These are phyloP conservation scores for Aspergillus neoniger DNA, from an alignment of 2,329 filamentous ascomycete genomes.

Conservation along the genomic window DNA sequence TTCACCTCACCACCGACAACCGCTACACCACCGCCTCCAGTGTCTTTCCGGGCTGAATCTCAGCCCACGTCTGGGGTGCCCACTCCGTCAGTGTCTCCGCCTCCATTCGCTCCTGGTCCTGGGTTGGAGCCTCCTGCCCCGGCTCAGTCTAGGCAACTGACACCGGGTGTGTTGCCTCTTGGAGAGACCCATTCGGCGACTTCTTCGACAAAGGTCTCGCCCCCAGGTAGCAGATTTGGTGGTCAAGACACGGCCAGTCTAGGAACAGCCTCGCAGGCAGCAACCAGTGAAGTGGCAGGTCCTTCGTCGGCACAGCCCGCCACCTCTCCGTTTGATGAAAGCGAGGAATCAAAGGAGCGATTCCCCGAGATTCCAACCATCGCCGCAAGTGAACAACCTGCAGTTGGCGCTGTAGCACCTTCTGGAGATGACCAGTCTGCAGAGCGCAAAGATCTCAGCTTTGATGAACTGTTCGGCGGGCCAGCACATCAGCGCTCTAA, in stretches of 20 bases:
- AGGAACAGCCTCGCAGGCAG: slow-evolving; percentile 48
- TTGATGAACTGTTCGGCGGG: slow-evolving; percentile 50
- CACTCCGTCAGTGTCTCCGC: slow-evolving; percentile 65
- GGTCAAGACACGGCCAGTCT: slow-evolving; percentile 49
- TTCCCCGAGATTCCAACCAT: slow-evolving; percentile 25
- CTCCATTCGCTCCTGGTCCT: slow-evolving; percentile 31
- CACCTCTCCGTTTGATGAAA: slow-evolving; percentile 39
- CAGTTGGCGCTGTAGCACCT: slow-evolving; percentile 52
- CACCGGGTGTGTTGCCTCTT: slow-evolving; percentile 73
- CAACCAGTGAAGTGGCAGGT: slow-evolving; percentile 36
- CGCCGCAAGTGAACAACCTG: slow-evolving; percentile 17
- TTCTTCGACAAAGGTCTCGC: slow-evolving; percentile 76
- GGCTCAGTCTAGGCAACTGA: slow-evolving; percentile 74
- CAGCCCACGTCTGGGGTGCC: slow-evolving; percentile 52
- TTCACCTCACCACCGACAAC: slow-evolving; percentile 50
- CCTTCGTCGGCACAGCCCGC: slow-evolving; percentile 24
- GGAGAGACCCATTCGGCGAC: slow-evolving; percentile 67
- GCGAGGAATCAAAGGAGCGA: slow-evolving; percentile 23
- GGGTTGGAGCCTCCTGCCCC: slow-evolving; percentile 57
- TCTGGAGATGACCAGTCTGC: slow-evolving; percentile 25
- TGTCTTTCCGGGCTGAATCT: slow-evolving; percentile 62
- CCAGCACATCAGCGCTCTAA: slow-evolving; percentile 46
- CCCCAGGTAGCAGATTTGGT: slow-evolving; percentile 67
- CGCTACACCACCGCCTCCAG: slow-evolving; percentile 52
- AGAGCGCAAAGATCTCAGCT: slow-evolving; percentile 41